These are phyloP conservation scores for Mycena crocata DNA, from an alignment of 768 basidiomycete genomes.

Conservation along the genomic window DNA sequence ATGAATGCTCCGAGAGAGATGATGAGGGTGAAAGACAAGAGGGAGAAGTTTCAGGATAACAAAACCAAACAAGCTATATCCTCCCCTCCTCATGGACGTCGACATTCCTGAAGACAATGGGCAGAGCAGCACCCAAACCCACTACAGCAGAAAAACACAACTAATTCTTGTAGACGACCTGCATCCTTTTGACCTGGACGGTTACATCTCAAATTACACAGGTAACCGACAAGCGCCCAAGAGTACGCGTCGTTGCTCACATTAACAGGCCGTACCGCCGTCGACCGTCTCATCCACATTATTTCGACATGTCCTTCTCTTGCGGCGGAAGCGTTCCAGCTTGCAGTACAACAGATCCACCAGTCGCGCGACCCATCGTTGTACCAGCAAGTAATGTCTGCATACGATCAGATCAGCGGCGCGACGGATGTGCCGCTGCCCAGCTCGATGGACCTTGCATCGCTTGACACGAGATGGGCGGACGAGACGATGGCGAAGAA, in stretches of 20 bases:
- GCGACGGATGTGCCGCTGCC: slow-evolving; percentile 54
- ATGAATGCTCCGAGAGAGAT: no score
- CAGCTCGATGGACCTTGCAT: slow-evolving; percentile 58
- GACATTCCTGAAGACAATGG: slow-evolving; percentile 42
- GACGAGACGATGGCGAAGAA: slow-evolving; percentile 76
- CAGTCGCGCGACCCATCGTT: slow-evolving; percentile 76
- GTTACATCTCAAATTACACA: slow-evolving; percentile 80
- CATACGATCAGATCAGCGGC: slow-evolving; percentile 64
- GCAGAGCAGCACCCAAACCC: slow-evolving; percentile 40
- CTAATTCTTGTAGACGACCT: slow-evolving; percentile 73
- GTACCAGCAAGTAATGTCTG: slow-evolving; percentile 60
- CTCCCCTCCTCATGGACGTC: slow-evolving; percentile 52
- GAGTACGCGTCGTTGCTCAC: slow-evolving; percentile 10
- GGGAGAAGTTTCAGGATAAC: not conserved
- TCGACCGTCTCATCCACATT: slow-evolving; percentile 80
- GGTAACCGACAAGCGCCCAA: slow-evolving; percentile 54
- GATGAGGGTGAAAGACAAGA: no score
- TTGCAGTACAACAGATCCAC: slow-evolving; percentile 72
- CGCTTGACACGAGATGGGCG: slow-evolving; percentile 77
- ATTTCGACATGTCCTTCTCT: slow-evolving; percentile 73
- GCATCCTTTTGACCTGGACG: slow-evolving; percentile 90
- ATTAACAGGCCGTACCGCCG: slow-evolving; percentile 73
- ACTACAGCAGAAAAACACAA: slow-evolving; percentile 37
- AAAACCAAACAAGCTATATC: slow-evolving; percentile 9
- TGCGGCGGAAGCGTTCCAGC: slow-evolving; percentile 77